phyloP scores from a whole-genome alignment of 192 early-diverging fungal species.

The Phlyctochytrium bullatum region DNA sequence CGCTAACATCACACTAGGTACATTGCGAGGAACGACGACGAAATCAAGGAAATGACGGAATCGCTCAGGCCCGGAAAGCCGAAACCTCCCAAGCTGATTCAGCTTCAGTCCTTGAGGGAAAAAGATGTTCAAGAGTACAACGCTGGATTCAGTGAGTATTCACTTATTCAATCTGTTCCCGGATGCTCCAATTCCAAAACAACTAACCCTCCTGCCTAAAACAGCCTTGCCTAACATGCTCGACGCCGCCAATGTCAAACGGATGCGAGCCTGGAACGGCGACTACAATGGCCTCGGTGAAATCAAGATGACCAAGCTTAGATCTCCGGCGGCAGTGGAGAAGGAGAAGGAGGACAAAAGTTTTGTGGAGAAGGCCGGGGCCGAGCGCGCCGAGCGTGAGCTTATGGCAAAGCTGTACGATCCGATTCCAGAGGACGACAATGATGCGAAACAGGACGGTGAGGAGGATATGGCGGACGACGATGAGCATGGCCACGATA shows the following conservation, averaged over 20 bases:
- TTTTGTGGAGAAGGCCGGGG: not conserved
- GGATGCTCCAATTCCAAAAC: no score
- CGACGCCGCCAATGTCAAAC: constrained; percentile 31
- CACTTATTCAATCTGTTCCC: not conserved
- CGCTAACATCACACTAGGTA: constrained; percentile 33
- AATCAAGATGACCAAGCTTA: constrained; percentile 34
- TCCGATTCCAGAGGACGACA: no score
- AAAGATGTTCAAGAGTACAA: constrained; percentile 45
- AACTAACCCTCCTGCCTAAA: no score
- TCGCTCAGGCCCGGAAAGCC: constrained; percentile 40
- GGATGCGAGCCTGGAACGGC: constrained; percentile 40
- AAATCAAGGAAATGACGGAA: constrained; percentile 47
- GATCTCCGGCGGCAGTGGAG: not conserved
- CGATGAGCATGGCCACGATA: no score
- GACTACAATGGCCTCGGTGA: constrained; percentile 45
- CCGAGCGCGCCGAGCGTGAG: not conserved
- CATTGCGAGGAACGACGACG: constrained; percentile 56
- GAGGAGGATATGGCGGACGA: no score
- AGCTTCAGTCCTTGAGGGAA: constrained; percentile 32
- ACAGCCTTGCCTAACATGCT: constrained; percentile 47
- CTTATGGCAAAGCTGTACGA: not conserved
- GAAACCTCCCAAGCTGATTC: constrained; percentile 31
- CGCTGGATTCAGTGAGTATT: constrained; percentile 36
- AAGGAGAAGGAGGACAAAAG: not conserved
- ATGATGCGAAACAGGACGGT: no score